These are phyloP conservation scores for Euclidium syriacum DNA, from an alignment of 345 rosid genomes.

Conservation along the genomic window DNA sequence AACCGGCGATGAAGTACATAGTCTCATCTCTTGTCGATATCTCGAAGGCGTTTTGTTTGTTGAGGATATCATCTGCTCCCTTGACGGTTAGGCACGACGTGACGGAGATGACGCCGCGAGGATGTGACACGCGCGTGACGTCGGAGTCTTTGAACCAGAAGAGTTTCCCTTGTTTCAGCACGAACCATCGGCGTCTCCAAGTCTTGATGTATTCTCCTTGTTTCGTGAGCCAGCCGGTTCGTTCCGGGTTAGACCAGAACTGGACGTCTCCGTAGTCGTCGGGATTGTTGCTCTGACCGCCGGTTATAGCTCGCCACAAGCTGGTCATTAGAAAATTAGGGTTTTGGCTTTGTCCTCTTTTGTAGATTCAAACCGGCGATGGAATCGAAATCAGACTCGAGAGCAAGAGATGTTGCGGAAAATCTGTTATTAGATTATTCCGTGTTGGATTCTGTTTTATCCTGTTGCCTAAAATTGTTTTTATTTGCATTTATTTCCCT, in stretches of 20 bases:
- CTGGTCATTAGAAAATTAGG: slow-evolving; percentile 24
- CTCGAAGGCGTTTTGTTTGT: slow-evolving; percentile 62
- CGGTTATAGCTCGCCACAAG: slow-evolving; percentile 44
- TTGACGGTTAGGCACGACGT: slow-evolving; percentile 61
- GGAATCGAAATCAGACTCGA: too few species aligned
- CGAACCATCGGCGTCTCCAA: slow-evolving; percentile 82
- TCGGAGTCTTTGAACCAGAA: slow-evolving; percentile 72
- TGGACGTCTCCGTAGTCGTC: slow-evolving; percentile 43
- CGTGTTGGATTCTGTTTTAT: too few species aligned
- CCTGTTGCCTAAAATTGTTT: too few species aligned
- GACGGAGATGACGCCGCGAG: slow-evolving; percentile 64
- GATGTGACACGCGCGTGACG: slow-evolving; percentile 47
- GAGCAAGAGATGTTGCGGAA: too few species aligned
- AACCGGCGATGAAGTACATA: slow-evolving; percentile 66
- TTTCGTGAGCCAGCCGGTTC: slow-evolving; percentile 63
- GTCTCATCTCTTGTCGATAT: slow-evolving; percentile 49
- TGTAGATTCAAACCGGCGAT: background rate
- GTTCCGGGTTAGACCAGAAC: slow-evolving; percentile 68
- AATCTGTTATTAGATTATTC: too few species aligned
- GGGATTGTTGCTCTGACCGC: slow-evolving; percentile 19
- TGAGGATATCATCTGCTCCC: slow-evolving; percentile 64
- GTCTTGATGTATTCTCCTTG: slow-evolving; percentile 72
- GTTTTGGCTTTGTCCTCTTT: background rate
- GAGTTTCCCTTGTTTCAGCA: slow-evolving; percentile 60
- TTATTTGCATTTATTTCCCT: too few species aligned